Base-by-base conservation (phyloP, 192 early-diverging fungal species). In the Entrophospora sp. region DNA sequence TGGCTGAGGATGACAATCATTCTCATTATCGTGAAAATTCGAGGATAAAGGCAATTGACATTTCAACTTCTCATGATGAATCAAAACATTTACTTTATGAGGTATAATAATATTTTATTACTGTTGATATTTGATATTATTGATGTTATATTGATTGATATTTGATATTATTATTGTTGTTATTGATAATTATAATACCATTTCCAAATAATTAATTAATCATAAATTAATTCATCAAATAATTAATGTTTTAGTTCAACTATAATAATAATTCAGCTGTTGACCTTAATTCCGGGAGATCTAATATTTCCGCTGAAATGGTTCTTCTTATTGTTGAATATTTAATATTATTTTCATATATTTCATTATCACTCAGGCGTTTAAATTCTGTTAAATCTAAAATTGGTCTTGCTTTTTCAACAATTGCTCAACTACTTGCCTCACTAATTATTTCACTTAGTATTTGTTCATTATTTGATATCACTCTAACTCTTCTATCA, bases 301-400 rank as follows among this genome's bases (percentile, higher is more conserved):
- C 2, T 32, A 28, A 32, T 12, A 28, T 34, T 55, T 20, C 42
- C 25, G 69, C 64, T 37, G 78, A 77, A 35, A 69, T 68, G 18
- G 62, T 70, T 42, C 67, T 88, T 13, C 65, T 89, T 0, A 51
- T 67, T 28, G 66, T 90, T 25, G 77, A 70, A 5, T 90, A 90
- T 43, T 45, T 81, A 37, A 71, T 86, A 55, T 75, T 85, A 28
- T 91, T 88, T 69, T 69, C 85, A 5, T 81, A 87, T 64, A 87
- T 91, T 20, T 87, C 89, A 3, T 61, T 83, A 5, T 79, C 84
- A 7, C 72, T 89, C 32, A 83, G 80, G 18, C 71, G 78, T 25
- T 77, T 91, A 2, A 83, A 88, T 69, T 71, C 88, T 5, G 86
- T 91, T 30, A 91, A 88, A 67, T 90, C 88, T 8, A 89, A 89